These are phyloP conservation scores for Tricladium varicosporioides DNA, from an alignment of 2,329 filamentous ascomycete genomes.

Conservation along the genomic window DNA sequence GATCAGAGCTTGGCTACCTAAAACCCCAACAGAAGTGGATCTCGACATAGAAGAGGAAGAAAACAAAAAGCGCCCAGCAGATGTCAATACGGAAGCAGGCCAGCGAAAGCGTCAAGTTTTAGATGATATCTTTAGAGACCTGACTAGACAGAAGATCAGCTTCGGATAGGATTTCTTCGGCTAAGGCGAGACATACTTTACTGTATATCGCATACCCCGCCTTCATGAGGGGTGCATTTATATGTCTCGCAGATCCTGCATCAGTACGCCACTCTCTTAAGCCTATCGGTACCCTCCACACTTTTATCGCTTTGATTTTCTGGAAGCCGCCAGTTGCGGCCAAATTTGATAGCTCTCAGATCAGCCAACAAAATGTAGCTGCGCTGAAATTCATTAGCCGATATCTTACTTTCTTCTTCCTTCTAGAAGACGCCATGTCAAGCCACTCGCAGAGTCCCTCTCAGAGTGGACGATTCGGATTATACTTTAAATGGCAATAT, in stretches of 20 bases:
- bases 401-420: background rate
- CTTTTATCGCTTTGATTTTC: background rate
- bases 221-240: background rate
- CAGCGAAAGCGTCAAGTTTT: conserved; percentile 74
- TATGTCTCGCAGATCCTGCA: too few relatives aligned
- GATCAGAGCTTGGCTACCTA: conserved; percentile 75
- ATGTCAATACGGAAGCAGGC: conserved; percentile 47
- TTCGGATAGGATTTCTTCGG: conserved; percentile 42
- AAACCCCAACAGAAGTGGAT: conserved; percentile 47
- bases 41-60: conserved; percentile 42
- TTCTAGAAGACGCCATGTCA: background rate
- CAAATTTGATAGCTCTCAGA: too few relatives aligned
- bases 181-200: background rate
- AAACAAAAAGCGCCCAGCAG: conserved; percentile 35
- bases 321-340: background rate
- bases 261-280: too few relatives aligned
- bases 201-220: background rate
- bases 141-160: conserved; percentile 71
- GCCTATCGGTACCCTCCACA: background rate
- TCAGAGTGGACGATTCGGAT: background rate
- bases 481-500: background rate
- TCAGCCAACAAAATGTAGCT: background rate
- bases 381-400: background rate
- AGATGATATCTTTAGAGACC: conserved; percentile 74
- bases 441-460: background rate